Percentiles rank a stretch among this genome's conserved stretches.
These are phyloP conservation scores for Aspergillus ellipticus DNA, from an alignment of 495 filamentous ascomycete species.

Conservation along the genomic window DNA sequence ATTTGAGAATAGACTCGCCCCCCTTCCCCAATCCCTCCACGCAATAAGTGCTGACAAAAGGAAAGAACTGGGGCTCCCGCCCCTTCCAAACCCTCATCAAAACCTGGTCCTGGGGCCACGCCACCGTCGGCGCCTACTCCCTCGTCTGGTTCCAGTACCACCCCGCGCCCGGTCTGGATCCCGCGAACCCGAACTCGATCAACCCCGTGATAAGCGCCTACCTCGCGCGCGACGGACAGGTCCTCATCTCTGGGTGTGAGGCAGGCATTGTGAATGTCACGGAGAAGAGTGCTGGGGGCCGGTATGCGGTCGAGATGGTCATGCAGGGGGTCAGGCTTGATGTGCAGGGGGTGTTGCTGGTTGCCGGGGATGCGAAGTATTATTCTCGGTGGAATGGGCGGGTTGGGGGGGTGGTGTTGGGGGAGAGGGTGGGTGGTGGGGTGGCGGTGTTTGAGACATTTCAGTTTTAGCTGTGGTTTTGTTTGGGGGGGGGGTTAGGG, in stretches of 20 bases:
- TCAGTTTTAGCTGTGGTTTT: not conserved
- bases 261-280: conserved; percentile 9
- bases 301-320: conserved; percentile 5
- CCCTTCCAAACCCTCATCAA: conserved; percentile 15
- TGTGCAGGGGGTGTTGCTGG: conserved; percentile 19
- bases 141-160: conserved; percentile 36
- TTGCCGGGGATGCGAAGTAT: conserved; percentile 14
- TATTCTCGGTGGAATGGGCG: conserved; percentile 28
- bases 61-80: conserved; percentile 12
- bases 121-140: conserved; percentile 33
- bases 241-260: conserved; percentile 19
- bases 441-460: conserved; percentile 11
- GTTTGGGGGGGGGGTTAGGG: not conserved
- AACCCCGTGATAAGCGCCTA: conserved; percentile 22
- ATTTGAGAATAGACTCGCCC: conserved; percentile 7
- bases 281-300: not conserved
- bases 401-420: conserved; percentile 18
- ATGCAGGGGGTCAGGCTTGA: conserved; percentile 17
- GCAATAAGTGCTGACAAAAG: too few species aligned
- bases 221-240: conserved; percentile 23
- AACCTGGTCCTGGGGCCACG: conserved; percentile 42
- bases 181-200: conserved; percentile 14
- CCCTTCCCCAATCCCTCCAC: conserved; percentile 18
- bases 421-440: conserved; percentile 4
- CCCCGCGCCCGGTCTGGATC: conserved; percentile 16